Base-by-base conservation (phyloP, 352 stramenopile genomes). In the Globisporangium splendens region DNA sequence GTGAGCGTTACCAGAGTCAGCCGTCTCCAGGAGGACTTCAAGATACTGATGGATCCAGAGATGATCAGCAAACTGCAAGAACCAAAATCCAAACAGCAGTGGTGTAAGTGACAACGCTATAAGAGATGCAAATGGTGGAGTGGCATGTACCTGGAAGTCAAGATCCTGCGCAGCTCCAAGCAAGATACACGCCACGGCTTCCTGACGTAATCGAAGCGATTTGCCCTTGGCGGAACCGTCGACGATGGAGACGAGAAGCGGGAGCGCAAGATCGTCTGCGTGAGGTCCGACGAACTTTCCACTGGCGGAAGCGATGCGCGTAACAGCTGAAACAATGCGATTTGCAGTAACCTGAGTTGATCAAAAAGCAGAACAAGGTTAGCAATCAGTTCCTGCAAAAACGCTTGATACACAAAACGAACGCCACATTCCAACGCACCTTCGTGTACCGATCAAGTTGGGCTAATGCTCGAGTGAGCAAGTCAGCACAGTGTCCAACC, bases 361-460 rank as follows among this genome's bases (percentile, higher is more conserved):
- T 24, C 18, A 41, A 53, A 48, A 22, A 3, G 10, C n/a, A 35
- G 15, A 11, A 28, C 17, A n/a, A n/a, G 21, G 28, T 13, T 44
- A 8, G 39, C 39, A n/a, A 44, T 46, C 22, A 46, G 38, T 31
- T 48, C 17, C 28, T 11, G 51, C 39, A 24, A 5, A 10, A 46
- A 53, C 22, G 21, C 1, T 33, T 18, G 24, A n/a, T 41, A 24
- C 12, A 43, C 14, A 41, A 53, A 54, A 44, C 3, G 48, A 43
- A 11, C 28, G 28, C 7, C 28, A 35, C 21, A 24, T n/a, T 5
- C 31, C 8, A n/a, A 33, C 18, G 70, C 3, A 88, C 82, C 72
- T 93, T 89, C 44, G 83, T 85, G 69, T 93, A 93, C 15, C 80
- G 74, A 48, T 83, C 69, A 7, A 93, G 59, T 62, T 91, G 83